Conservation (phyloP, 2,329 filamentous ascomycete genomes). For the Coleophoma eucalyptorum region DNA sequence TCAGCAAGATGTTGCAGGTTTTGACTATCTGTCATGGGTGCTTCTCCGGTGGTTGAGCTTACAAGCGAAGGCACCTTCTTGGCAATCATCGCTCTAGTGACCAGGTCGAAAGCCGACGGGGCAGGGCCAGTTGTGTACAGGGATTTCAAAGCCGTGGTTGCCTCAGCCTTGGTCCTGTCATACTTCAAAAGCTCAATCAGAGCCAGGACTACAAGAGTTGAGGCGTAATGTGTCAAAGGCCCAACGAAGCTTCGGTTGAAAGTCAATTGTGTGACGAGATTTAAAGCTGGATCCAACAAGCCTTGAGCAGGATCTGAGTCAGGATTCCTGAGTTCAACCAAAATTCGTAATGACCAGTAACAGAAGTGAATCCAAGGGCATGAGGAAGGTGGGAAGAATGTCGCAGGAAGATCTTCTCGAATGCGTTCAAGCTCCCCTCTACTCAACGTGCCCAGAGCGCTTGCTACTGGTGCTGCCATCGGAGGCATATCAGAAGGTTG, state of each 20-base stretch:
- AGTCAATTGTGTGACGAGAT: slow-evolving; percentile 55
- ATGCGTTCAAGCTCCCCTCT: slow-evolving; percentile 61
- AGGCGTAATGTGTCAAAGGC: slow-evolving; percentile 66
- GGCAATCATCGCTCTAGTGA: slow-evolving; percentile 48
- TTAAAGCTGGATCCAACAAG: slow-evolving; percentile 55
- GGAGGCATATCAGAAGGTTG: slow-evolving; percentile 38
- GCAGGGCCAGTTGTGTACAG: slow-evolving; percentile 50
- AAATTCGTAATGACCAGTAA: slow-evolving; percentile 67
- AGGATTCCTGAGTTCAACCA: slow-evolving; percentile 58
- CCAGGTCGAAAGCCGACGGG: slow-evolving; percentile 52
- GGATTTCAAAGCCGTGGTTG: slow-evolving; percentile 48
- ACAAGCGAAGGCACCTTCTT: slow-evolving; percentile 36
- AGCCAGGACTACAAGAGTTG: slow-evolving; percentile 54
- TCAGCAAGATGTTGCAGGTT: slow-evolving; percentile 58
- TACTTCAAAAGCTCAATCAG: slow-evolving; percentile 55
- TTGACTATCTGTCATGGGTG: slow-evolving; percentile 19
- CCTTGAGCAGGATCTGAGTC: slow-evolving; percentile 47
- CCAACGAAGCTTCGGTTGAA: slow-evolving; percentile 50
- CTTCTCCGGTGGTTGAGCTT: background rate
- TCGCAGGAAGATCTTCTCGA: slow-evolving; percentile 57
- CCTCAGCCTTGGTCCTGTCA: slow-evolving; percentile 53
- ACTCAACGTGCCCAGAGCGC: slow-evolving; percentile 45
- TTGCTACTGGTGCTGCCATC: slow-evolving; percentile 33
- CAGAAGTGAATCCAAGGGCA: slow-evolving; percentile 59
- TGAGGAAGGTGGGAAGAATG: slow-evolving; percentile 44